A percentile compares a stretch with the other conserved stretches of the same genome.
phyloP scores from a whole-genome alignment of 345 rosid species.

The Aegle marmelos region DNA sequence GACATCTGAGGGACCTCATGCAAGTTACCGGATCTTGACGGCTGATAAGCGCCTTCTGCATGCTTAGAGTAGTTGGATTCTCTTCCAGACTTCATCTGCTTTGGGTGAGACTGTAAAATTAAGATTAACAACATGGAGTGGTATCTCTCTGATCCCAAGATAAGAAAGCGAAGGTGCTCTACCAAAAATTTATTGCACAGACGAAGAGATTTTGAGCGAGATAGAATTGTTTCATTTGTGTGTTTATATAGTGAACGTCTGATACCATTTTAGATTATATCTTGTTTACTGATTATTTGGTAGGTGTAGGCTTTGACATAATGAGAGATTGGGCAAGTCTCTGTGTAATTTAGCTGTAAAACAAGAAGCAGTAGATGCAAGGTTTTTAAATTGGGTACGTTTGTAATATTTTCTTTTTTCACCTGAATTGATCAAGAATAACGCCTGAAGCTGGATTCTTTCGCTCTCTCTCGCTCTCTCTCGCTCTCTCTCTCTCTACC shows the following conservation, averaged over 20 bases:
- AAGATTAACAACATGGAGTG: background rate
- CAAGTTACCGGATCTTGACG: slow-evolving; percentile 77
- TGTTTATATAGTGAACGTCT: background rate
- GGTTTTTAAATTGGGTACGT: background rate
- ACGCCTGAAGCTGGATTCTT: background rate
- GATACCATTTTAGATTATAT: background rate
- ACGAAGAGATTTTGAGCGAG: too few relatives aligned
- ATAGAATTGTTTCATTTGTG: slow-evolving; percentile 5
- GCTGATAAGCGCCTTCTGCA: slow-evolving; percentile 65
- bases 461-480: too few relatives aligned
- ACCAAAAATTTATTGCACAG: background rate
- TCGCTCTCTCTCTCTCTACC: too few relatives aligned
- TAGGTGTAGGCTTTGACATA: background rate
- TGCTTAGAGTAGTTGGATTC: slow-evolving; percentile 22
- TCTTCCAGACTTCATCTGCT: background rate
- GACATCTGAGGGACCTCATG: slow-evolving; percentile 95
- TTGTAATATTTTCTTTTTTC: background rate
- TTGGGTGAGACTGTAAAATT: slow-evolving; percentile 7
- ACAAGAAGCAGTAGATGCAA: background rate
- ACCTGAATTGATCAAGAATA: background rate
- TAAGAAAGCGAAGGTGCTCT: background rate
- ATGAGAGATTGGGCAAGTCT: background rate
- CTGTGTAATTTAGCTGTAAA: slow-evolving; percentile 4
- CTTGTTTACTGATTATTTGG: background rate
- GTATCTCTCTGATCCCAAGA: background rate